Percentiles rank a stretch among this genome's conserved stretches.
Evolutionary conservation across 208 protist genomes (phyloP).

Genomic region (Wallacemonas sp.): DNA sequence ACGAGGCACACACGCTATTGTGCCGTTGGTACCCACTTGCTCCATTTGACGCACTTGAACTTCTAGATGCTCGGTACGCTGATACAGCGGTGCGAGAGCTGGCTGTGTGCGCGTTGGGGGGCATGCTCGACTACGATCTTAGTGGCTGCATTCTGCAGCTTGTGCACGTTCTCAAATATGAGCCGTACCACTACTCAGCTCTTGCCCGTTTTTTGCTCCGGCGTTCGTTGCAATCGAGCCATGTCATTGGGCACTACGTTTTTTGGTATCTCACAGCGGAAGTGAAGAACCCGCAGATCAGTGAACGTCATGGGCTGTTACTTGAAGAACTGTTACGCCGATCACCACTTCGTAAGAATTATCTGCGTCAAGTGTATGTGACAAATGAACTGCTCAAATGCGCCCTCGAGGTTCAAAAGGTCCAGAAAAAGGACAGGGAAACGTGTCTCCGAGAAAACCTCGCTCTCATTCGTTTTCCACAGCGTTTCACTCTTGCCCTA

Average conservation of each 20-base stretch:
- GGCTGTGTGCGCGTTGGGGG: constrained; percentile 57
- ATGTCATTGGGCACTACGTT: constrained; percentile 78
- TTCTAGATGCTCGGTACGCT: constrained; percentile 74
- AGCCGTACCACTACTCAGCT: constrained; percentile 79
- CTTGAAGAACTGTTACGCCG: constrained; percentile 81
- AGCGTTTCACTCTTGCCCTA: constrained; percentile 64
- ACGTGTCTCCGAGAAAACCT: constrained; percentile 45
- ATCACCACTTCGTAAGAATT: constrained; percentile 47
- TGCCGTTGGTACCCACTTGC: constrained; percentile 43
- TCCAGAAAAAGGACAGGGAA: constrained; percentile 54
- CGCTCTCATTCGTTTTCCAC: constrained; percentile 48
- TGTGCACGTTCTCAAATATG: constrained; percentile 86
- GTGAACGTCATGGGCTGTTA: constrained; percentile 79
- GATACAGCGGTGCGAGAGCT: constrained; percentile 71
- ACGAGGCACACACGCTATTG: constrained; percentile 55
- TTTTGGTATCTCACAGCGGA: constrained; percentile 92
- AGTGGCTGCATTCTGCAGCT: constrained; percentile 81
- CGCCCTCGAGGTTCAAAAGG: constrained; percentile 53
- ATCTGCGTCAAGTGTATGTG: constrained; percentile 64
- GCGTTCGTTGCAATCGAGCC: constrained; percentile 65
- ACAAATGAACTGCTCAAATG: constrained; percentile 54
- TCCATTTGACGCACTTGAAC: constrained; percentile 75
- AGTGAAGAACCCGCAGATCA: constrained; percentile 62
- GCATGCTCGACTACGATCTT: constrained; percentile 75
- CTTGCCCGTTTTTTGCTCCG: constrained; percentile 71